Percentiles rank a stretch among this genome's conserved stretches.
Evolutionary conservation across 78 protist genomes (phyloP).

Genomic region (Dictyostelium purpureum): DNA sequence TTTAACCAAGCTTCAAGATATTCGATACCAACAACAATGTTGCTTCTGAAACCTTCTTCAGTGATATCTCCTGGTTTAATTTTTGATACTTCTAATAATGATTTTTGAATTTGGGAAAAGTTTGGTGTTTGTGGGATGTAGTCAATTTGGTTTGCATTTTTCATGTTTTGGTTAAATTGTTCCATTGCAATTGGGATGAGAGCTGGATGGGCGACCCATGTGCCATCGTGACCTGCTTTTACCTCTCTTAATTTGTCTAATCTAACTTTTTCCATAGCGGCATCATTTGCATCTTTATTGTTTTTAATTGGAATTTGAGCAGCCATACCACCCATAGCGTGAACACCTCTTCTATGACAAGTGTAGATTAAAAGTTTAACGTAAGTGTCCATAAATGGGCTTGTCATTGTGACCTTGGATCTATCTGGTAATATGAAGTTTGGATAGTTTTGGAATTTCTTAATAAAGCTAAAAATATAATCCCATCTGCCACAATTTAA

Average conservation of each 20-base stretch:
- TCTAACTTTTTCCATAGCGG: slow-evolving; percentile 84
- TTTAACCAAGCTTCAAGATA: slow-evolving; percentile 84
- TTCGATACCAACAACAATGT: slow-evolving; percentile 73
- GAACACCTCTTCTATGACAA: slow-evolving; percentile 88
- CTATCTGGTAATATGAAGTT: slow-evolving; percentile 82
- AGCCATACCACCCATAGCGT: slow-evolving; percentile 91
- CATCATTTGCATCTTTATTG: slow-evolving; percentile 76
- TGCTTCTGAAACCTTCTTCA: slow-evolving; percentile 64
- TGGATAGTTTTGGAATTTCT: slow-evolving; percentile 80
- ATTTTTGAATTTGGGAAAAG: slow-evolving; percentile 17
- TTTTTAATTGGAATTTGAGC: slow-evolving; percentile 87
- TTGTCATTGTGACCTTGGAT: slow-evolving; percentile 76
- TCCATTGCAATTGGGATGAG: slow-evolving; percentile 85
- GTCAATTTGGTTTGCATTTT: slow-evolving; percentile 78
- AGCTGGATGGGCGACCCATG: slow-evolving; percentile 88
- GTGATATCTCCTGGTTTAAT: slow-evolving; percentile 65
- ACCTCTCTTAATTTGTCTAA: slow-evolving; percentile 85
- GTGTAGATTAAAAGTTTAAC: slow-evolving; percentile 80
- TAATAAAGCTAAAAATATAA: slow-evolving; percentile 82
- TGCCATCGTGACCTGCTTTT: slow-evolving; percentile 87
- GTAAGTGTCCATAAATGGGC: slow-evolving; percentile 86
- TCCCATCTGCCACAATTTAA: slow-evolving; percentile 92
- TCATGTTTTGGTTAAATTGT: slow-evolving; percentile 81
- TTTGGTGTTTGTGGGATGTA: slow-evolving; percentile 24
- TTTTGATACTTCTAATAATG: slow-evolving; percentile 23